Evolutionary conservation across 768 basidiomycete species (phyloP), one percentile per base, ranked within the genome.

Genomic region (Coprinellus micaceus): DNA sequence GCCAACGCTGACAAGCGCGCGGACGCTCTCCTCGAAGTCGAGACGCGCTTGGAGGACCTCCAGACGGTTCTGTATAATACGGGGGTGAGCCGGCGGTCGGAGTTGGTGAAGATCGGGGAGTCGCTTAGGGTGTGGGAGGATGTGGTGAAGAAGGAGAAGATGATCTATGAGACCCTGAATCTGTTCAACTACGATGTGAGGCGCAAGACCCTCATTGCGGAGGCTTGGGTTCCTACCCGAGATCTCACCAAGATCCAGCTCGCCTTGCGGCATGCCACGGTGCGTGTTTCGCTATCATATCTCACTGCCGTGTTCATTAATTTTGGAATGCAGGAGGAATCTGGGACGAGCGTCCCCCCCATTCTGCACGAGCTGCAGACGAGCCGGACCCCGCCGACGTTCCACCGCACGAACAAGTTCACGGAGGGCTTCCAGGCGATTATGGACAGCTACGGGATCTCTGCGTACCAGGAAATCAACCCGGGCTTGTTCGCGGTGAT

Each of bases 361-460:
- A 94, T 99, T 58, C 73, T 98, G 40, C 89, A 95, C 57, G 95
- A 95, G 71, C 75, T 98, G 4, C 83, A 80, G 61, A 98, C 94
- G 26, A 84, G 77, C 73, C 94, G 92, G 75, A 93, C 86, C 3
- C 96, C 97, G 9, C 97, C 97, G 1, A 98, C 97, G 1, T 99
- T 90, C 80, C 84, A 91, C 61, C 84, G 93, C 57, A 94, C 91
- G 25, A 95, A 94, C 77, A 94, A 91, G 70, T 96, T 99, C 66
- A 98, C 97, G 1, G 89, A 91, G 64, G 96, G 88, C 7, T 98
- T 94, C 82, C 97, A 99, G 73, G 83, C 90, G 36, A 95, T 99
- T 72, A 97, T 99, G 86, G 97, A 99, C 71, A 88, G 89, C 50
- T 99, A 99, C 67, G 97, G 96, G 65, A 85, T 92, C 51, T 91